These are phyloP conservation scores for Imleria badia DNA, from an alignment of 768 basidiomycete species.

Conservation along the genomic window DNA sequence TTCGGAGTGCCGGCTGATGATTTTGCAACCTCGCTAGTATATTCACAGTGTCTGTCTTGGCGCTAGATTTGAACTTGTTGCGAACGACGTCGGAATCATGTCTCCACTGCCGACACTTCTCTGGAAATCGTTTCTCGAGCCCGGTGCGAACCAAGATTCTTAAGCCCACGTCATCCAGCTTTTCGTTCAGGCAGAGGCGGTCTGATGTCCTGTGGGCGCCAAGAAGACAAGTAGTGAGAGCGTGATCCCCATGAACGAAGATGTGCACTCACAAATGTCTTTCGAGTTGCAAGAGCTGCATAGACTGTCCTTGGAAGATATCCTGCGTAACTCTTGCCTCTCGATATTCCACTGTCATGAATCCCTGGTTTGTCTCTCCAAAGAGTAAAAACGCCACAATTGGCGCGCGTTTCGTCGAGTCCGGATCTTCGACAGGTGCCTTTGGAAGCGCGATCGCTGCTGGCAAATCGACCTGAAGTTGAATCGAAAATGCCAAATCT, in stretches of 20 bases:
- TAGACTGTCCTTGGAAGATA: not conserved
- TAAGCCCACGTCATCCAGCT: conserved; percentile 27
- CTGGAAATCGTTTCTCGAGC: conserved; percentile 27
- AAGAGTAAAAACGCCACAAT: no score
- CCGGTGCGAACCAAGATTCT: conserved; percentile 33
- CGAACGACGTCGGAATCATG: conserved; percentile 5
- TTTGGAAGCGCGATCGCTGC: conserved; percentile 11
- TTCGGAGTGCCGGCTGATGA: conserved; percentile 7
- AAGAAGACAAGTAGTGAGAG: not conserved
- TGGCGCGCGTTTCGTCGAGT: not conserved
- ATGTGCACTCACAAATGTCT: no score
- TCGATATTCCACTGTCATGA: conserved; percentile 35
- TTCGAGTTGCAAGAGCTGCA: no score
- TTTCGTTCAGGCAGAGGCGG: conserved; percentile 23
- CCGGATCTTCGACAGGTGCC: conserved; percentile 3
- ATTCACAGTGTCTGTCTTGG: not conserved
- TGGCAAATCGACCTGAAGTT: conserved; percentile 10
- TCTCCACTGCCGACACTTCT: conserved; percentile 24
- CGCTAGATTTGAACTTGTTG: not conserved
- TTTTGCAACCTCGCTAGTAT: not conserved
- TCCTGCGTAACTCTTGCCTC: conserved; percentile 12
- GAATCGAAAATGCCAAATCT: not conserved
- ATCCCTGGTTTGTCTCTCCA: conserved; percentile 43
- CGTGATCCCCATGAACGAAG: not conserved
- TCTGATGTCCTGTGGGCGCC: conserved; percentile 18